Percentiles rank a stretch among this genome's conserved stretches.
Evolutionary conservation across 345 rosid species (phyloP).

Genomic region (Arabidopsis thaliana): TAIR10.1 NC_003070.9:4974501-4975000

Average conservation of each 20-base stretch:
- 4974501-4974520: constrained; percentile 48
- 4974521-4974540: constrained; percentile 48
- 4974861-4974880: constrained; percentile 60
- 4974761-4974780: constrained; percentile 47
- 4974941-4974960: background rate
- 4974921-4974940: background rate
- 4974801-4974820: constrained; percentile 46
- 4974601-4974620: constrained; percentile 67
- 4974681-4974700: background rate
- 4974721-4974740: constrained; percentile 62
- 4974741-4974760: constrained; percentile 56
- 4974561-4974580: constrained; percentile 56
- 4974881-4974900: constrained; percentile 1
- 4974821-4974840: constrained; percentile 56
- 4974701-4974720: constrained; percentile 53
- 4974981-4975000: background rate
- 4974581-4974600: constrained; percentile 50
- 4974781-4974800: constrained; percentile 52
- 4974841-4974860: constrained; percentile 54
- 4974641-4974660: constrained; percentile 29
- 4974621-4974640: constrained; percentile 44
- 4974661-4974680: background rate
- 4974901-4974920: background rate
- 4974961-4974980: background rate
- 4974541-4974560: constrained; percentile 55